phyloP scores from a whole-genome alignment of 345 rosid genomes.

The Gossypium herbaceum region DNA sequence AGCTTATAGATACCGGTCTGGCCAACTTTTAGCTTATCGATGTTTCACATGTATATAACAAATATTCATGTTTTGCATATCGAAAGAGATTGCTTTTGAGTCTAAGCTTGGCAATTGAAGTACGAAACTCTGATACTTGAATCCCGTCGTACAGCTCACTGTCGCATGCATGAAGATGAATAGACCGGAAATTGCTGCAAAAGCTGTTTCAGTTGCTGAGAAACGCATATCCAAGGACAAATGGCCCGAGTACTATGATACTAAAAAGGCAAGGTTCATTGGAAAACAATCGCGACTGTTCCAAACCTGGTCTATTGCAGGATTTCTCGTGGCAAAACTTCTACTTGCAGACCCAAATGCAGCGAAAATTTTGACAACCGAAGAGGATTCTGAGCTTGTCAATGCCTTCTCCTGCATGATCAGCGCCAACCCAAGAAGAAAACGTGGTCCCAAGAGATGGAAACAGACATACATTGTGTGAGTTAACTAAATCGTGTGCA shows the following conservation, averaged over 20 bases:
- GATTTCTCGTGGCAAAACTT: conserved; percentile 80
- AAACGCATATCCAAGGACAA: conserved; percentile 60
- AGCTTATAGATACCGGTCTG: neutral
- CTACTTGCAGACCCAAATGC: conserved; percentile 62
- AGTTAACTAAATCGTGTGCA: neutral
- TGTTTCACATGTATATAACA: neutral
- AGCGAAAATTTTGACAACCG: conserved; percentile 48
- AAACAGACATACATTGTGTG: conserved; percentile 54
- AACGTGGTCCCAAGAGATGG: conserved; percentile 45
- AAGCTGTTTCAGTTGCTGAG: conserved; percentile 68
- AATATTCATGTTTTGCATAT: neutral
- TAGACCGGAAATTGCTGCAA: conserved; percentile 76
- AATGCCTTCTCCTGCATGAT: conserved; percentile 66
- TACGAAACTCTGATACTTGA: neutral
- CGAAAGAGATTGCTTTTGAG: neutral
- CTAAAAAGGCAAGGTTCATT: conserved; percentile 64
- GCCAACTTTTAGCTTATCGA: neutral
- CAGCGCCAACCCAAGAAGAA: conserved; percentile 62
- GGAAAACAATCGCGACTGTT: conserved; percentile 76
- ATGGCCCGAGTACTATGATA: conserved; percentile 93
- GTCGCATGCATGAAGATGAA: conserved; percentile 88
- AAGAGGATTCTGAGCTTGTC: conserved; percentile 72
- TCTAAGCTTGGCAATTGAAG: neutral
- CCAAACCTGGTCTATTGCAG: conserved; percentile 92
- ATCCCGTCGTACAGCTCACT: conserved; percentile 45